Evolutionary conservation across 2,329 filamentous ascomycete genomes (phyloP).

Genomic region (Ophiostoma quercus): DNA sequence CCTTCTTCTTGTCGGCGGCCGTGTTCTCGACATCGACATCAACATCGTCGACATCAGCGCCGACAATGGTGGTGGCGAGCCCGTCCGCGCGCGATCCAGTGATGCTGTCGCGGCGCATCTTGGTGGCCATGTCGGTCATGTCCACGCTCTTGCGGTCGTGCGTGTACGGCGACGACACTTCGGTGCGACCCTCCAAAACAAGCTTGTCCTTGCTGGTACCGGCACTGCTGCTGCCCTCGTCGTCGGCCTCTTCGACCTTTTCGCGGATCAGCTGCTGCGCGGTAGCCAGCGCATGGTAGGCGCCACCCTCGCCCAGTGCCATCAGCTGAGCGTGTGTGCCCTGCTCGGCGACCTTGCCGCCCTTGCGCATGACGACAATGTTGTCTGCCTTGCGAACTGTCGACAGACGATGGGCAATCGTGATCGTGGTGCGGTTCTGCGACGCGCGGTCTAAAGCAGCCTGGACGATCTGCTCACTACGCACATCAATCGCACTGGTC

Average conservation of each 20-base stretch:
- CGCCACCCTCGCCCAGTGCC: constrained; percentile 49
- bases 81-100: not conserved
- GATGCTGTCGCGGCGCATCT: not conserved
- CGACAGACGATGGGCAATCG: constrained; percentile 47
- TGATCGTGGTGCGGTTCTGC: constrained; percentile 34
- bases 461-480: constrained; percentile 33
- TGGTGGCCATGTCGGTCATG: constrained; percentile 28
- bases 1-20: constrained; percentile 10
- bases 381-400: constrained; percentile 73
- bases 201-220: constrained; percentile 23
- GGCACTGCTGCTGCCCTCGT: constrained; percentile 32
- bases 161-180: constrained; percentile 17
- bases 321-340: constrained; percentile 72
- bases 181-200: not conserved
- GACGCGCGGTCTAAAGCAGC: constrained; percentile 32
- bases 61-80: not conserved
- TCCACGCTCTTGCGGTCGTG: constrained; percentile 41
- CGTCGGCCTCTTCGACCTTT: constrained; percentile 20
- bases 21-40: not conserved
- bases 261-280: constrained; percentile 51
- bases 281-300: constrained; percentile 63
- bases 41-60: not conserved
- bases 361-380: constrained; percentile 70
- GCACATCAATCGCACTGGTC: constrained; percentile 49
- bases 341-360: constrained; percentile 66